Conservation (phyloP, 257 asterid genomes). For the Penstemon davidsonii region DNA sequence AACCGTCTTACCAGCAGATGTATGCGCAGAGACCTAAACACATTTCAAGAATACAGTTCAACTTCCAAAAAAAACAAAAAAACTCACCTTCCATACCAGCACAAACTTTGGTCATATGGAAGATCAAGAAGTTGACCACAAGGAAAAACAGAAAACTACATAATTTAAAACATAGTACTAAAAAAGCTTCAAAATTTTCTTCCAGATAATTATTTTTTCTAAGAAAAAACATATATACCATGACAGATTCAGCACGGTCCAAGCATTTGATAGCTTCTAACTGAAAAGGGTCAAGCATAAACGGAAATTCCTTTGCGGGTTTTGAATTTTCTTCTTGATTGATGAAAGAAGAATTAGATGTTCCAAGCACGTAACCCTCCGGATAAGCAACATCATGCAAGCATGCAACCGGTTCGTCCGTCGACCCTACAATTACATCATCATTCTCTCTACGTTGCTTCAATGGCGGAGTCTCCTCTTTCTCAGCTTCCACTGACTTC, state of each 20-base stretch:
- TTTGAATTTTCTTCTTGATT: conserved; percentile 32
- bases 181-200: neutral
- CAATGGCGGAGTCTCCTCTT: conserved; percentile 47
- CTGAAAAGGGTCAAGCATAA: conserved; percentile 87
- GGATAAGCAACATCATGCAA: conserved; percentile 89
- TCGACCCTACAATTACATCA: conserved; percentile 24
- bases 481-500: conserved; percentile 52
- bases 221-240: conserved; percentile 46
- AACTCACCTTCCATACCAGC: neutral
- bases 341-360: conserved; percentile 32
- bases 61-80: neutral
- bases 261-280: conserved; percentile 85
- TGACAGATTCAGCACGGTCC: conserved; percentile 78
- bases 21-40: conserved; percentile 88
- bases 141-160: conserved; percentile 3
- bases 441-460: conserved; percentile 60
- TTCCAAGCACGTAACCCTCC: conserved; percentile 54
- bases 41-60: conserved; percentile 18
- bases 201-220: neutral
- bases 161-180: neutral
- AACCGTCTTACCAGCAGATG: conserved; percentile 97
- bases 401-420: conserved; percentile 72
- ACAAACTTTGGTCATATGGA: no score
- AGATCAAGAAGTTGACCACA: no score
- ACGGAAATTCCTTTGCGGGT: conserved; percentile 84